These are phyloP conservation scores for Oryza officinalis DNA, from an alignment of 176 grass and related monocot species.

Conservation along the genomic window DNA sequence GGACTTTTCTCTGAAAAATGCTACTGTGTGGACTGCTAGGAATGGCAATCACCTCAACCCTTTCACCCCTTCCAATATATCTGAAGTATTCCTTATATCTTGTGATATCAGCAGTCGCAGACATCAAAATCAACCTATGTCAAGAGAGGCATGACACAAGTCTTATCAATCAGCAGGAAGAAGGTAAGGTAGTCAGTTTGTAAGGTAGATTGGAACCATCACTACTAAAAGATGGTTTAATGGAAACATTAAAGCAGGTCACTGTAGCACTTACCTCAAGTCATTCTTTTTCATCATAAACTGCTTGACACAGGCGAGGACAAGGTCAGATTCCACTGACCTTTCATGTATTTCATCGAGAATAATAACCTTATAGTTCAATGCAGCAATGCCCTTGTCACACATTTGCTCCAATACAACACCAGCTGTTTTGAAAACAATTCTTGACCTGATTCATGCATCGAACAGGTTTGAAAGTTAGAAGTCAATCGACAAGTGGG, in stretches of 20 bases:
- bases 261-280: conserved; percentile 55
- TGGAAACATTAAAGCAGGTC: conserved; percentile 1
- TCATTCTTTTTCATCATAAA: conserved; percentile 93
- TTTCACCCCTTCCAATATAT: conserved; percentile 78
- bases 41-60: conserved; percentile 95
- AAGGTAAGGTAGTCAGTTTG: conserved; percentile 6
- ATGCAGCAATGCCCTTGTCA: conserved; percentile 72
- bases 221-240: background rate
- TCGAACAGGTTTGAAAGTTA: background rate
- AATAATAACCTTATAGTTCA: conserved; percentile 95
- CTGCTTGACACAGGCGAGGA: conserved; percentile 76
- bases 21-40: conserved; percentile 59
- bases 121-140: conserved; percentile 89
- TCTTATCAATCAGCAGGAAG: conserved; percentile 30
- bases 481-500: background rate
- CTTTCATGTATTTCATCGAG: conserved; percentile 96
- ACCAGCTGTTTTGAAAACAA: conserved; percentile 96
- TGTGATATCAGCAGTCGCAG: conserved; percentile 90
- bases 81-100: conserved; percentile 90
- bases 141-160: conserved; percentile 20
- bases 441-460: conserved; percentile 70
- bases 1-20: conserved; percentile 79
- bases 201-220: conserved; percentile 18
- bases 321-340: conserved; percentile 95
- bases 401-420: conserved; percentile 90